Evolutionary conservation across 1,284 basidiomycete genomes (phyloP), one percentile per base, ranked within the genome.

Genomic region (Hemileia vastatrix): DNA sequence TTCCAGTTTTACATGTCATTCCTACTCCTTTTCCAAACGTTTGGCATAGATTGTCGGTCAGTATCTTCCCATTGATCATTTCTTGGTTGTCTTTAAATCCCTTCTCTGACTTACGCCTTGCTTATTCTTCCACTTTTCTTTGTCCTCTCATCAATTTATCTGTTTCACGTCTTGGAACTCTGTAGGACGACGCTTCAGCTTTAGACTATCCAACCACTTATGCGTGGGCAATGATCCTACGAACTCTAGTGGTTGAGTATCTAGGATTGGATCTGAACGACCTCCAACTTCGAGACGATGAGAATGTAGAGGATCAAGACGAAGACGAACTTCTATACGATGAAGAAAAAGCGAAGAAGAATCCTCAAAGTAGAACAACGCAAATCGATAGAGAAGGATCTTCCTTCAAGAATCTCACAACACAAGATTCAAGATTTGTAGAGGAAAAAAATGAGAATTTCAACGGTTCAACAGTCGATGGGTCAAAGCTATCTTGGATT

Each of bases 241-340:
- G 94, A 27, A 83, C 95, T 0, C 92, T 95, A 70, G 82, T 90
- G 68, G 82, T 87, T 1, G 93, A 96, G 77, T 97, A 97, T 75
- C 81, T 98, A 9, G 83, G 85, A 33, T 78, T 98, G 3, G 67
- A n/a, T n/a, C n/a, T n/a, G n/a, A n/a, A n/a, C n/a, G n/a, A n/a
- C n/a, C 24, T 45, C 18, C 27, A 27, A 27, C 27, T 27, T 27
- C 27, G 27, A 27, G 27, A 27, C 27, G 68, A 65, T 3, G 67
- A 64, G 4, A 73, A 74, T 11, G 71, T 72, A 32, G 74, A 76
- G 44, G 74, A 76, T 49, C 73, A 76, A 76, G 57, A 69, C 63
- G 31, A 43, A 69, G 8, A 11, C 36, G 23, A 15, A 27, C 27
- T 27, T 27, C 27, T 27, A 27, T 27, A 27, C 27, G 27, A 27